Base-by-base conservation (phyloP, 225 moss, liverwort and hornwort species). In the Lunularia cruciata region DNA sequence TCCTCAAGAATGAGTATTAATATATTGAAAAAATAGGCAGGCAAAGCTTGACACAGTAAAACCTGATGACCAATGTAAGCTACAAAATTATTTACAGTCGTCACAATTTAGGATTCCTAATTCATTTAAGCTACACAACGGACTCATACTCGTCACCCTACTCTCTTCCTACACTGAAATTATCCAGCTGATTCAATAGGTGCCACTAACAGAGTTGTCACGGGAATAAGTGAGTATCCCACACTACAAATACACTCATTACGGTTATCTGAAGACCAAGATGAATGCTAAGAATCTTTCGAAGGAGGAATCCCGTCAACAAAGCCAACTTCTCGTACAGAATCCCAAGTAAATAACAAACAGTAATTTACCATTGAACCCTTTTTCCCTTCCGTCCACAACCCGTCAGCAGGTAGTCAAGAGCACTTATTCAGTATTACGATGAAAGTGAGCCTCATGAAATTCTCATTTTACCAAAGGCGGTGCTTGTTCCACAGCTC, bases 401-500 rank as follows among this genome's bases (percentile, higher is more conserved):
- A 25, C 57, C 36, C 39, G 40, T 61, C 61, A 39, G 39, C 25
- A 61, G 34, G 59, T n/a, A 59, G 59, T 61, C 61, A 19, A 39
- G 40, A 40, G 61, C 40, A 61, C 39, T 61, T 61, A 61, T 61
- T 68, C 52, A 35, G 36, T 65, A 22, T 64, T 65, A 20, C 20
- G 26, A 62, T 40, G 42, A 47, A 54, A 68, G 68, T 37, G 20
- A 0, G 19, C 28, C 40, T 42, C 72, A 15, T 49, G 63, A 5
- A 38, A 47, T 61, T 34, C 73, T 73, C 73, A 46, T 62, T 40
- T 34, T 67, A 62, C 60, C 46, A 62, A 62, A 56, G 20, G 54
- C n/a, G 33, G 40, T 43, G 61, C 25, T 38, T 26, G 59, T 66
- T 53, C 77, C 77, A 32, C 77, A 56, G 63, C 68, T 28, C 69